Percentiles rank a stretch among this genome's conserved stretches.
phyloP scores from a whole-genome alignment of 805 yeast species.

The Candida khao-thaluensis region DNA sequence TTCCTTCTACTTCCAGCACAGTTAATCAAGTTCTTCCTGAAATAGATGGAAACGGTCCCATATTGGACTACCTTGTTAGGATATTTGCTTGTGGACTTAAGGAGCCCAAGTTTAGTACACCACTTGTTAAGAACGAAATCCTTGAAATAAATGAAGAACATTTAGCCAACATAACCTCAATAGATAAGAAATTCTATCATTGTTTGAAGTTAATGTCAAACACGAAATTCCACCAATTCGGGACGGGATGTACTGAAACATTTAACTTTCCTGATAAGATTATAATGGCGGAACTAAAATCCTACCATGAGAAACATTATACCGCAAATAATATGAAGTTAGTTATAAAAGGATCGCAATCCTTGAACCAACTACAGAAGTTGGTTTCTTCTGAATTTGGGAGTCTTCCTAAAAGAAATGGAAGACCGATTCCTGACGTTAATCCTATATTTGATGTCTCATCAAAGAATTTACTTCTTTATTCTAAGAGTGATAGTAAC shows the following conservation, averaged over 20 bases:
- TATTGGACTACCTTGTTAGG: conserved; percentile 46
- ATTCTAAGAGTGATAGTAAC: not conserved
- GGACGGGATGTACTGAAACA: conserved; percentile 63
- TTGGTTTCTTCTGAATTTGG: conserved; percentile 46
- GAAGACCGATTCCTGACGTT: not conserved
- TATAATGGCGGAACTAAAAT: conserved; percentile 35
- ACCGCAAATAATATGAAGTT: conserved; percentile 51
- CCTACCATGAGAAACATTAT: conserved; percentile 44
- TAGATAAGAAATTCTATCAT: conserved; percentile 54
- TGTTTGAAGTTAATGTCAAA: conserved; percentile 50
- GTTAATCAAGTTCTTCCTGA: conserved; percentile 22
- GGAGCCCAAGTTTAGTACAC: conserved; percentile 48
- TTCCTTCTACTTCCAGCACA: conserved; percentile 38
- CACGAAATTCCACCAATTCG: conserved; percentile 61
- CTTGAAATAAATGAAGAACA: conserved; percentile 69
- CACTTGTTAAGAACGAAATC: conserved; percentile 49
- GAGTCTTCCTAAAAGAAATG: not conserved
- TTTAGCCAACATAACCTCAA: conserved; percentile 44
- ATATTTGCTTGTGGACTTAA: conserved; percentile 53
- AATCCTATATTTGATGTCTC: conserved; percentile 12
- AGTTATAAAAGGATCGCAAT: conserved; percentile 66
- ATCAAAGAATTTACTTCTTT: conserved; percentile 23
- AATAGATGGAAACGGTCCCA: conserved; percentile 26
- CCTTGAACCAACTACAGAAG: conserved; percentile 56
- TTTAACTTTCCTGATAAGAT: conserved; percentile 34